A percentile compares a stretch with the other conserved stretches of the same genome.
Conservation (phyloP, 768 basidiomycete genomes). For the Mycena albidolilacea region DNA sequence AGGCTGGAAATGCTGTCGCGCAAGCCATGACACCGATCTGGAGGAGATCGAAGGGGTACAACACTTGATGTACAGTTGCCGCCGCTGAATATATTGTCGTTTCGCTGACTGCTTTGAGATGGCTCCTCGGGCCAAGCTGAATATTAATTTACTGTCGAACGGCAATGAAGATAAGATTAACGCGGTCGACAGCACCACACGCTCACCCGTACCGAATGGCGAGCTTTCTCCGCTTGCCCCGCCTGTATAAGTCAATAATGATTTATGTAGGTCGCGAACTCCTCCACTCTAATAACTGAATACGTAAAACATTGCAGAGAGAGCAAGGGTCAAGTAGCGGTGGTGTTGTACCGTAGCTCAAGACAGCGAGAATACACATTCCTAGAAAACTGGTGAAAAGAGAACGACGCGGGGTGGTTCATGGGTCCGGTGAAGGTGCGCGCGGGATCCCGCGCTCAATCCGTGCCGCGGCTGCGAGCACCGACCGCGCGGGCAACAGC, state of each 20-base stretch:
- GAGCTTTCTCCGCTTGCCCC: constrained; percentile 14
- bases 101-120: no score
- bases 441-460: constrained; percentile 44
- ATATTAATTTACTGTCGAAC: no score
- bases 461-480: constrained; percentile 49
- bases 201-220: constrained; percentile 9
- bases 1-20: constrained; percentile 68
- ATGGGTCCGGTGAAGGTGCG: constrained; percentile 23
- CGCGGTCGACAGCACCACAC: neutral
- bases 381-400: constrained; percentile 3
- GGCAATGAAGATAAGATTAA: constrained; percentile 12
- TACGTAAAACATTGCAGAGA: constrained; percentile 13
- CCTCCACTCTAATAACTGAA: constrained; percentile 5
- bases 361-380: constrained; percentile 21
- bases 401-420: neutral
- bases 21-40: constrained; percentile 73
- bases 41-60: constrained; percentile 52
- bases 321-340: neutral
- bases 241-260: constrained; percentile 20
- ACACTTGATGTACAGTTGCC: constrained; percentile 5
- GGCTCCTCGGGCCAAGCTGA: no score
- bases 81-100: neutral
- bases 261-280: neutral
- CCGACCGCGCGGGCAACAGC: constrained; percentile 36
- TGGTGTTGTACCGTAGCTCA: constrained; percentile 12